Evolutionary conservation across 148 eudicot species (phyloP).

Genomic region (Diospyros lotus): DNA sequence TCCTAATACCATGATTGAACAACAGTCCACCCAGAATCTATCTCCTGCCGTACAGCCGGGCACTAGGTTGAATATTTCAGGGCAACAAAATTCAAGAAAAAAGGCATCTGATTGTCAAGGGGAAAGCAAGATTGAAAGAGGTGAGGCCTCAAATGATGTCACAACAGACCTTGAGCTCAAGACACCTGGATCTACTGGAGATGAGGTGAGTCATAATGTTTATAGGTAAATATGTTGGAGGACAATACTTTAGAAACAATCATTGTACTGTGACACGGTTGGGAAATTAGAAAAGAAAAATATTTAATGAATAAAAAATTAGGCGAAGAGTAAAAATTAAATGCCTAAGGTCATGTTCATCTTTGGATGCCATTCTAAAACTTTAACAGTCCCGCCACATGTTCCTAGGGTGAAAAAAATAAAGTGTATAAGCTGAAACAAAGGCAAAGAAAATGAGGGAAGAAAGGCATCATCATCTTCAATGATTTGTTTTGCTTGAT

Average conservation of each 20-base stretch:
- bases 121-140: slow-evolving; percentile 32
- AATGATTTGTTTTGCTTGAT: slow-evolving; percentile 1
- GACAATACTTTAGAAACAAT: slow-evolving; percentile 1
- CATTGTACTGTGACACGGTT: background rate
- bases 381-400: background rate
- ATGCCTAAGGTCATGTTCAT: background rate
- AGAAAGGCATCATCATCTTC: background rate
- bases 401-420: background rate
- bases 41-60: slow-evolving; percentile 39
- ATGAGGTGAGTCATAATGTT: slow-evolving; percentile 44
- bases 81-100: slow-evolving; percentile 33
- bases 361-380: background rate
- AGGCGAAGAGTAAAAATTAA: background rate
- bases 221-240: background rate
- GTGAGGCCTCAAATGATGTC: slow-evolving; percentile 52
- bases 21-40: slow-evolving; percentile 41
- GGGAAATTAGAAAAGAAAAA: background rate
- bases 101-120: slow-evolving; percentile 31
- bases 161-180: slow-evolving; percentile 69
- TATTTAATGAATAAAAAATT: background rate
- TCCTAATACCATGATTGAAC: slow-evolving; percentile 48
- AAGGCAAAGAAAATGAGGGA: background rate
- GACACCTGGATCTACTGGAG: slow-evolving; percentile 60
- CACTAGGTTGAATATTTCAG: slow-evolving; percentile 34
- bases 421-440: background rate